A percentile compares a stretch with the other conserved stretches of the same genome.
These are phyloP conservation scores for Cerioporus squamosus DNA, from an alignment of 1,284 basidiomycete species.

Conservation along the genomic window DNA sequence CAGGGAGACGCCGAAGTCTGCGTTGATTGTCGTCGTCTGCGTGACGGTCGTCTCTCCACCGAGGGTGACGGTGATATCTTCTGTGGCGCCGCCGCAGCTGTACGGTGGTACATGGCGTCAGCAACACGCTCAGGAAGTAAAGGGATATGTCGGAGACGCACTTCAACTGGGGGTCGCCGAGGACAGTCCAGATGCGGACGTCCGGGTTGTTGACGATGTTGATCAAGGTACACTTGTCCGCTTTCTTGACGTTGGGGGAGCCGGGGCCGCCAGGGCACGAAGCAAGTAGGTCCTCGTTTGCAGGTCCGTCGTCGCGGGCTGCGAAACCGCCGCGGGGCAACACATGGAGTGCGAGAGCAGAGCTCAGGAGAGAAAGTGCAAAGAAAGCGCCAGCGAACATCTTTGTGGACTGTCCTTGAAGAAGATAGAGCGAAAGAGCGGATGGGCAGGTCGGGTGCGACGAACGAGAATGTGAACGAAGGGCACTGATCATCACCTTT, in stretches of 20 bases:
- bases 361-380: neutral
- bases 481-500: neutral
- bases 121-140: too few species aligned
- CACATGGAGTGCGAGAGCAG: neutral
- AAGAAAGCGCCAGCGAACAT: neutral
- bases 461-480: neutral
- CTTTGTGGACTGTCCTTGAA: neutral
- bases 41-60: conserved; percentile 9
- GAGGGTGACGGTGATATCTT: conserved; percentile 13
- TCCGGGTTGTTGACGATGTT: conserved; percentile 2
- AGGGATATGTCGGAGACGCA: neutral
- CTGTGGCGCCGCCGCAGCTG: conserved; percentile 12
- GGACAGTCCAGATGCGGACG: conserved; percentile 3
- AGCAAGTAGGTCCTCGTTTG: conserved; percentile 1
- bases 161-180: conserved; percentile 18
- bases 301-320: neutral
- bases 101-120: neutral
- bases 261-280: conserved; percentile 14
- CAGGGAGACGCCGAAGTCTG: conserved; percentile 7
- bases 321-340: neutral
- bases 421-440: neutral
- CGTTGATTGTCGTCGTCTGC: conserved; percentile 10
- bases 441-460: neutral
- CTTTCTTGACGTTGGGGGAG: conserved; percentile 1
- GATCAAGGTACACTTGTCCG: conserved; percentile 8